These are phyloP conservation scores for Schrenkiella parvula DNA, from an alignment of 345 rosid genomes.

Conservation along the genomic window DNA sequence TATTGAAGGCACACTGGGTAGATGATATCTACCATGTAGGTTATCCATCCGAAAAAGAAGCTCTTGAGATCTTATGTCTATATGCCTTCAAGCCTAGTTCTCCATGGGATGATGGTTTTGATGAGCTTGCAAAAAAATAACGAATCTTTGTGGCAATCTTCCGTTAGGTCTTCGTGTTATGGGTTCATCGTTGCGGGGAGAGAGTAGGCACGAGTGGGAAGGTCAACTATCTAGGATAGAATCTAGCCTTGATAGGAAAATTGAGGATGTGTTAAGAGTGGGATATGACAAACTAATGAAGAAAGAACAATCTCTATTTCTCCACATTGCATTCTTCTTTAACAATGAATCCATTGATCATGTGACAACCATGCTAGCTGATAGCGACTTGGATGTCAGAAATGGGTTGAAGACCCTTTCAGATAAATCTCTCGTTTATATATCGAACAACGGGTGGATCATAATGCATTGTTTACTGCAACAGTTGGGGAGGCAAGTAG, in stretches of 20 bases:
- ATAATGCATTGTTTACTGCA: conserved; percentile 32
- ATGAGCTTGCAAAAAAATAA: conserved; percentile 2
- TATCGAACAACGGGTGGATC: background rate
- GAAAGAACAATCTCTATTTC: conserved; percentile 20
- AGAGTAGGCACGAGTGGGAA: conserved; percentile 22
- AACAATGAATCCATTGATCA: background rate
- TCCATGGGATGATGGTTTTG: background rate
- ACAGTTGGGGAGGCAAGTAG: conserved; percentile 28
- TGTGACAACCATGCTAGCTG: conserved; percentile 2
- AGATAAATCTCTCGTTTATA: conserved; percentile 23
- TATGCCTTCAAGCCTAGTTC: background rate
- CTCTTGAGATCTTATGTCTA: conserved; percentile 12
- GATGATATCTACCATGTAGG: background rate
- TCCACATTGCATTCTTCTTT: conserved; percentile 39
- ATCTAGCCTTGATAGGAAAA: conserved; percentile 17
- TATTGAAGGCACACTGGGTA: conserved; percentile 1
- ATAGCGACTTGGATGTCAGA: background rate
- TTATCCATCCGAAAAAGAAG: conserved; percentile 1
- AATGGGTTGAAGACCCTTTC: conserved; percentile 15
- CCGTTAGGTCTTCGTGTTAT: conserved; percentile 36
- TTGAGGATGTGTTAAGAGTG: conserved; percentile 5
- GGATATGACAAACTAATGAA: conserved; percentile 31
- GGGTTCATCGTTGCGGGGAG: conserved; percentile 20
- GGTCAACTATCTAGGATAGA: conserved; percentile 2
- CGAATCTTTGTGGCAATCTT: conserved; percentile 19